Base-by-base conservation (phyloP, 148 eudicot genomes). In the Tetragonia tetragonoides region DNA sequence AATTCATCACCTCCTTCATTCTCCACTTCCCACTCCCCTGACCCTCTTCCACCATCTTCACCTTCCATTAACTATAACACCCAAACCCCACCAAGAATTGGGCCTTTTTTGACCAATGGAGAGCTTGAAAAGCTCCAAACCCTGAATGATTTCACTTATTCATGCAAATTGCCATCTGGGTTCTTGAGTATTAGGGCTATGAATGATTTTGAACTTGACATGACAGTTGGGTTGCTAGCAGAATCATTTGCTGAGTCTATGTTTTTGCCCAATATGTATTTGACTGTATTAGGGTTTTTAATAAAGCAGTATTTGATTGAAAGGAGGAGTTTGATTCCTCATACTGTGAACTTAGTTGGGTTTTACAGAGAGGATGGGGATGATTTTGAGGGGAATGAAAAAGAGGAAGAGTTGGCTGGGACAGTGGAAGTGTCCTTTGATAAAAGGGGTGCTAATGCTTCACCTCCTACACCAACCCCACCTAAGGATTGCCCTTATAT, bases 401-500 rank as follows among this genome's bases (percentile, higher is more conserved):
- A 44, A 8, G 81, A 82, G 41, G 86, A 83, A 16, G 81, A 86
- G 56, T 53, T 91, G 62, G 97, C 89, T 12, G 99, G 97, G 65
- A 93, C 94, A 66, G 97, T 91, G 47, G 97, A 95, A 71, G 78
- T 95, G 44, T 86, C 77, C 41, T 93, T 93, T 83, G 83, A 93
- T 76, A 54, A 77, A 18, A 83, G 63, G 83, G 97, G 97, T n/a
- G 93, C 97, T 70, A 93, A 89, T 89, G 85, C 82, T 80, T 74
- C 84, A 54, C 90, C 93, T 62, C 95, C 97, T 21, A 86, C 97
- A 0, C 97, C 97, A 14, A 83, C 81, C 6, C 89, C 97, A n/a
- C 97, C 99, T 8, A 90, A 80, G 77, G 81, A 91, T 76, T 85
- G 83, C n/a, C 97, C 97, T 18, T 95, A 93, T 70, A 85, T 95